Conservation (phyloP, 768 basidiomycete genomes). For the Mycena albidolilacea region DNA sequence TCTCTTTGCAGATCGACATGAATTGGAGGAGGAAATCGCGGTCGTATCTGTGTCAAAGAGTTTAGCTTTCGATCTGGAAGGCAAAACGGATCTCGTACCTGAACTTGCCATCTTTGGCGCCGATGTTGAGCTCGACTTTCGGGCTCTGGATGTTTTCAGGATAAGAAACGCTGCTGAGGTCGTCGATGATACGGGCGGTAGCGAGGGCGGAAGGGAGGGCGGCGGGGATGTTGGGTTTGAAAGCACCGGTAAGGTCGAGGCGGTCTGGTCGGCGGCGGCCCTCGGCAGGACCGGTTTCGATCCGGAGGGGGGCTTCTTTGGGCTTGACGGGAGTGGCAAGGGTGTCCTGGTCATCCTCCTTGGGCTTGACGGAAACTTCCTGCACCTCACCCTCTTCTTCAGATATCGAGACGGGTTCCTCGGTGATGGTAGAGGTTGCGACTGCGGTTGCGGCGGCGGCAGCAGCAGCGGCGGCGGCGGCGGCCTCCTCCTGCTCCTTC, state of each 20-base stretch:
- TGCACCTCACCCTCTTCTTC: slow-evolving; percentile 60
- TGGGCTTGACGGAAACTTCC: slow-evolving; percentile 53
- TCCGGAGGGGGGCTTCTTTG: slow-evolving; percentile 72
- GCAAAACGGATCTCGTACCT: slow-evolving; percentile 60
- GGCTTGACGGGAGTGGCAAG: slow-evolving; percentile 50
- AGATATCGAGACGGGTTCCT: slow-evolving; percentile 42
- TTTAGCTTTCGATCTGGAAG: neutral
- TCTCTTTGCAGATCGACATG: slow-evolving; percentile 95
- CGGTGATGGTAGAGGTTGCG: slow-evolving; percentile 28
- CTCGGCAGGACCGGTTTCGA: slow-evolving; percentile 69
- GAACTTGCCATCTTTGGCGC: slow-evolving; percentile 91
- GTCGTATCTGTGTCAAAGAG: slow-evolving; percentile 77
- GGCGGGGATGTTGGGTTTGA: slow-evolving; percentile 56
- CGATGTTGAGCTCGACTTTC: slow-evolving; percentile 85
- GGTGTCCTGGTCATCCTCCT: slow-evolving; percentile 55
- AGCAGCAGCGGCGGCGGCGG: slow-evolving; percentile 13
- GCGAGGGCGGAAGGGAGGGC: slow-evolving; percentile 78
- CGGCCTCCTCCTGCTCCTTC: slow-evolving; percentile 49
- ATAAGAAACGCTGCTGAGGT: slow-evolving; percentile 83
- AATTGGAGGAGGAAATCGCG: slow-evolving; percentile 98
- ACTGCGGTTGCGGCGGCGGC: neutral
- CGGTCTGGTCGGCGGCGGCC: slow-evolving; percentile 76
- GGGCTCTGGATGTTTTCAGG: slow-evolving; percentile 90
- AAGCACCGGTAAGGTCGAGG: slow-evolving; percentile 76
- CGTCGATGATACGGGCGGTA: slow-evolving; percentile 88